Base-by-base conservation (phyloP, 257 asterid species). In the Gentiana macrophylla region DNA sequence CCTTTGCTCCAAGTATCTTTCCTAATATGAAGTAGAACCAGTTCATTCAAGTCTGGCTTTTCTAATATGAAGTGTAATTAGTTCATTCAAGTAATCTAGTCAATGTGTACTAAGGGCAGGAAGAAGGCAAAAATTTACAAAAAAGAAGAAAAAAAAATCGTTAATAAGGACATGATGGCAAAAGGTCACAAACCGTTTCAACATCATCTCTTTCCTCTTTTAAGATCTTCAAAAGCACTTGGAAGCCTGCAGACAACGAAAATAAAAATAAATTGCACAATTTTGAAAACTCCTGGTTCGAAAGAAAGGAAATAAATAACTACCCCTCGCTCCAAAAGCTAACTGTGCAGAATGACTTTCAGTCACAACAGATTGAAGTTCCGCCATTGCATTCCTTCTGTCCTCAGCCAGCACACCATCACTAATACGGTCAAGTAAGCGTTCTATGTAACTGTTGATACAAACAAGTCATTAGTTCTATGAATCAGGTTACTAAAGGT, bases 281-380 rank as follows among this genome's bases (percentile, higher is more conserved):
- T 52, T 49, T 55, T 13, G 50, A 50, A 37, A 44, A 50, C 36
- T 8, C 55, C n/a, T 8, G 24, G 2, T 53, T 8, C 57, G 37
- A 45, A 51, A 64, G 62, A 64, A 36, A 55, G 57, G 58, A 41
- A 10, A 66, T 47, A 51, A 41, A 43, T 43, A 62, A 85, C 84
- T 61, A 92, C 98, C 98, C 89, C 81, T 88, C 51, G 97, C 97
- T 61, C 98, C 97, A 72, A 92, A 84, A 59, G 98, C 96, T 69
- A 92, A 69, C 79, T 92, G 95, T 12, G 93, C 83, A 67, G 82
- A 84, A 50, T 60, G 79, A 68, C 91, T 91, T 73, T 91, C 95
- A 55, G 89, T 79, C 50, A 91, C 94, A 77, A 84, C 80, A 62
- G 94, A 79, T 65, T 81, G 94, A 77, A 92, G 98, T 70, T 92